A percentile compares a stretch with the other conserved stretches of the same genome.
Evolutionary conservation across 495 filamentous ascomycete genomes (phyloP).

Genomic region (Daldinia bambusicola): DNA sequence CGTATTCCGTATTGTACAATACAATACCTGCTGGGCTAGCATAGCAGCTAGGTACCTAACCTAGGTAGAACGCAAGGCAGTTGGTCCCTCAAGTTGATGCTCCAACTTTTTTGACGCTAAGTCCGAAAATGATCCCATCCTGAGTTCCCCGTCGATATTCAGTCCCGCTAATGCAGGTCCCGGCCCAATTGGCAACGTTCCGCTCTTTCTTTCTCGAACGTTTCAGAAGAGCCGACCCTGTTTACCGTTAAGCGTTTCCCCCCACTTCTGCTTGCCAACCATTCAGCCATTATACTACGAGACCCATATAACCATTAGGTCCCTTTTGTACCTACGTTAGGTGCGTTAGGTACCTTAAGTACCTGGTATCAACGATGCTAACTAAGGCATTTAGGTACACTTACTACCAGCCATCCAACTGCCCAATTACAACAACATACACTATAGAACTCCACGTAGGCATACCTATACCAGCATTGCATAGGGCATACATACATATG

Average conservation of each 20-base stretch:
- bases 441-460: background rate
- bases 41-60: background rate
- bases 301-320: background rate
- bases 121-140: slow-evolving; percentile 10
- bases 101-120: background rate
- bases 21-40: background rate
- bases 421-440: background rate
- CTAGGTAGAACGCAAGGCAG: slow-evolving; percentile 3
- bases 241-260: slow-evolving; percentile 19
- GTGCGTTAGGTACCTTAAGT: too few relatives aligned
- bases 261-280: slow-evolving; percentile 9
- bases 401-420: background rate
- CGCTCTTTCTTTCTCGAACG: slow-evolving; percentile 43
- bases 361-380: too few relatives aligned
- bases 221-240: slow-evolving; percentile 30
- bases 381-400: background rate
- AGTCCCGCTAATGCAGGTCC: slow-evolving; percentile 43
- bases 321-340: too few relatives aligned
- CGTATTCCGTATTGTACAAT: background rate
- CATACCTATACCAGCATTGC: background rate
- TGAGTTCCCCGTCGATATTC: slow-evolving; percentile 43
- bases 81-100: background rate
- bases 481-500: slow-evolving; percentile 8
- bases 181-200: slow-evolving; percentile 45
- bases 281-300: background rate